Percentiles rank a stretch among this genome's conserved stretches.
These are phyloP conservation scores for Saccharomyces hybrid DNA, from an alignment of 1,139 yeast genomes.

Conservation along the genomic window DNA sequence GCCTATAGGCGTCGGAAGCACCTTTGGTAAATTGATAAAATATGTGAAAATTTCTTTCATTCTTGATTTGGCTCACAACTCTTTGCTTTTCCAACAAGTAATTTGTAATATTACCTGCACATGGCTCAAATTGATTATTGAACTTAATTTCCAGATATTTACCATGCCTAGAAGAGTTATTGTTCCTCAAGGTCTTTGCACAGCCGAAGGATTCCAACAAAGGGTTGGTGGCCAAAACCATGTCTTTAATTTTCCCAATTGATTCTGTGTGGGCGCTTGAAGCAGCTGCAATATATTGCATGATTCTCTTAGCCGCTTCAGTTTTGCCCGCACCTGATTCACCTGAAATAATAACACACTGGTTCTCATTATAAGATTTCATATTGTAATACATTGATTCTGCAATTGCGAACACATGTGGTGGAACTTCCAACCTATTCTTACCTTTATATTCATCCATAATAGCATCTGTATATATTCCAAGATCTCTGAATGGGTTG, in stretches of 20 bases:
- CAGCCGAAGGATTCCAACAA: conserved; percentile 95
- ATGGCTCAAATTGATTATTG: conserved; percentile 76
- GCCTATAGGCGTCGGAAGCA: conserved; percentile 83
- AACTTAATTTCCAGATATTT: conserved; percentile 90
- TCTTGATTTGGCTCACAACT: conserved; percentile 88
- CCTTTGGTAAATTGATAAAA: conserved; percentile 94
- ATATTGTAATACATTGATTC: conserved; percentile 94
- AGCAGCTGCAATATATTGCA: conserved; percentile 96
- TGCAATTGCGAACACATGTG: conserved; percentile 97
- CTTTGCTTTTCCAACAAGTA: conserved; percentile 91
- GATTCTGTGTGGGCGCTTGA: conserved; percentile 50
- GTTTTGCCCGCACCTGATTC: conserved; percentile 99
- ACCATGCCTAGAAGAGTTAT: conserved; percentile 98
- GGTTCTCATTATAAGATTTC: conserved; percentile 91
- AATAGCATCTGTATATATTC: conserved; percentile 79
- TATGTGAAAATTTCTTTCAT: conserved; percentile 94
- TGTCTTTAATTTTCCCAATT: conserved; percentile 84
- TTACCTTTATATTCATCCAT: conserved; percentile 78
- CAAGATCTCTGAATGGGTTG: conserved; percentile 93
- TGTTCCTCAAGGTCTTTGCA: conserved; percentile 95
- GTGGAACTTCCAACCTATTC: conserved; percentile 94
- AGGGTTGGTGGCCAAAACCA: conserved; percentile 98
- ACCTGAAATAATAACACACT: conserved; percentile 97
- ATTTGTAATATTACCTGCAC: conserved; percentile 93
- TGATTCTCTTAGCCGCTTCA: conserved; percentile 96